phyloP scores from a whole-genome alignment of 225 moss, liverwort and hornwort species.

The Polytrichum commune region DNA sequence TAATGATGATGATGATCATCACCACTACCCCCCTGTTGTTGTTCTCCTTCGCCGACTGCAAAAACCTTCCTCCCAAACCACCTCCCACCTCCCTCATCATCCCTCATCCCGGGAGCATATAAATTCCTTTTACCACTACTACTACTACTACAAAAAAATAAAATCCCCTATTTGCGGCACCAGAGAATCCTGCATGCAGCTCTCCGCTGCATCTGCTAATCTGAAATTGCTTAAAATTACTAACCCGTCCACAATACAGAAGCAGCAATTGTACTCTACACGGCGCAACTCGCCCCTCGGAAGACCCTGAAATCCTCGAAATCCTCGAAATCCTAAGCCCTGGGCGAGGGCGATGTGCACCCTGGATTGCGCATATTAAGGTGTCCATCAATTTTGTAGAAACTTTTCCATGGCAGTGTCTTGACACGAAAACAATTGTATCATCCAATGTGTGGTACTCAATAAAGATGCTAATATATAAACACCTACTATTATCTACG shows the following conservation, averaged over 20 bases:
- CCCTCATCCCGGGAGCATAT: slow-evolving; percentile 5
- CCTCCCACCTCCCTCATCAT: slow-evolving; percentile 8
- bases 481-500: too few species aligned
- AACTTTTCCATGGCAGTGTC: too few species aligned
- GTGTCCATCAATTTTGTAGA: slow-evolving; percentile 1
- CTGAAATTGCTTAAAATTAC: not conserved
- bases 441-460: too few species aligned
- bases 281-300: slow-evolving; percentile 6
- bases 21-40: slow-evolving; percentile 2
- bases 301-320: slow-evolving; percentile 8
- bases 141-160: too few species aligned
- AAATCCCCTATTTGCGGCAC: too few species aligned
- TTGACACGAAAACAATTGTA: too few species aligned
- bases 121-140: too few species aligned
- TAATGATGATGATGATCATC: too few species aligned
- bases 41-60: not conserved
- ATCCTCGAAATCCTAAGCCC: slow-evolving; percentile 26
- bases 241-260: slow-evolving; percentile 31
- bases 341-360: slow-evolving; percentile 37
- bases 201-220: too few species aligned
- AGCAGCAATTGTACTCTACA: slow-evolving; percentile 39
- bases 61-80: slow-evolving; percentile 2
- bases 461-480: too few species aligned
- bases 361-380: slow-evolving; percentile 81
- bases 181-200: too few species aligned